A percentile compares a stretch with the other conserved stretches of the same genome.
phyloP scores from a whole-genome alignment of 1,284 basidiomycete genomes.

The Ustilago tritici region DNA sequence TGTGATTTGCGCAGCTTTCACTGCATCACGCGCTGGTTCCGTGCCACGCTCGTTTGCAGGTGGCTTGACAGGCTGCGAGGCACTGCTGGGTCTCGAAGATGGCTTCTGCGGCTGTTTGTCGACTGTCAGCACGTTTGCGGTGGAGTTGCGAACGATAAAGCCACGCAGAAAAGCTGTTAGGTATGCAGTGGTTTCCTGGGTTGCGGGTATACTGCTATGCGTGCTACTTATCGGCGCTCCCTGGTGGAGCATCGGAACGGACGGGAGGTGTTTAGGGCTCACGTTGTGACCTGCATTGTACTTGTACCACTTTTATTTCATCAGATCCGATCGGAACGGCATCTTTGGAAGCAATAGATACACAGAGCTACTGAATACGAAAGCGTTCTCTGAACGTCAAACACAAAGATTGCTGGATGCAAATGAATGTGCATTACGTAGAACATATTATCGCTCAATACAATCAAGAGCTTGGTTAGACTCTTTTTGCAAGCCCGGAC shows the following conservation, averaged over 20 bases:
- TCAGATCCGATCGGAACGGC: no score
- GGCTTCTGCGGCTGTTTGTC: slow-evolving; percentile 96
- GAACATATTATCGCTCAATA: no score
- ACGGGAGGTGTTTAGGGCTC: slow-evolving; percentile 53
- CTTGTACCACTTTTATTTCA: not conserved
- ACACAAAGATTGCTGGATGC: no score
- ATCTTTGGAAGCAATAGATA: not conserved
- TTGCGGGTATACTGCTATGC: slow-evolving; percentile 51
- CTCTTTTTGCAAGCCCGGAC: slow-evolving; percentile 41
- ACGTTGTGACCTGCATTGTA: slow-evolving; percentile 5
- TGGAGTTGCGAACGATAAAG: slow-evolving; percentile 79
- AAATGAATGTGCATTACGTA: no score
- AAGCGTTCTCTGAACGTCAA: no score
- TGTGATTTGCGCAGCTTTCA: slow-evolving; percentile 49
- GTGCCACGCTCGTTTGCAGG: slow-evolving; percentile 10
- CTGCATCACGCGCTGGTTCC: slow-evolving; percentile 44
- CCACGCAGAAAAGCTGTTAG: slow-evolving; percentile 51
- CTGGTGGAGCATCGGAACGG: slow-evolving; percentile 62
- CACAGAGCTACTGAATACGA: not conserved
- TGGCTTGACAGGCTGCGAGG: slow-evolving; percentile 51
- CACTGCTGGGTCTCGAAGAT: slow-evolving; percentile 75
- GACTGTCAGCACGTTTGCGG: slow-evolving; percentile 92
- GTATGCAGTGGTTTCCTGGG: slow-evolving; percentile 59
- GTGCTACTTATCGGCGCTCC: slow-evolving; percentile 62
- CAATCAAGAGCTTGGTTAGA: not conserved